Percentiles rank a stretch among this genome's conserved stretches.
Evolutionary conservation across 164 flowering plant genomes (phyloP).

Genomic region (Sedum album): DNA sequence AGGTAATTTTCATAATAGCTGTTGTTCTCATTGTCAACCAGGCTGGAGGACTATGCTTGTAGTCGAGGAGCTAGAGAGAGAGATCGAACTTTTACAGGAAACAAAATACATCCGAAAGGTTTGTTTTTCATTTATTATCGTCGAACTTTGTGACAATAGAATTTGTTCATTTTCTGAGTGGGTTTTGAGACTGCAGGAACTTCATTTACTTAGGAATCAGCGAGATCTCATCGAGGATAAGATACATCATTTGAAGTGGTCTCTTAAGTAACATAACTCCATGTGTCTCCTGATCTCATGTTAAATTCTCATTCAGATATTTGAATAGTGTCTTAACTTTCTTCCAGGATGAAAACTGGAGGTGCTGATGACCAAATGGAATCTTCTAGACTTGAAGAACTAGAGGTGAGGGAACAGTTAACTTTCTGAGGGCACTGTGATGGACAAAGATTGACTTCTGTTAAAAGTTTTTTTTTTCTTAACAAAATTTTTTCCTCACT

Average conservation of each 20-base stretch:
- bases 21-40: conserved; percentile 14
- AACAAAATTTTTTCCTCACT: background rate
- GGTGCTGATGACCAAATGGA: conserved; percentile 26
- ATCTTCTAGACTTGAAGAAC: conserved; percentile 28
- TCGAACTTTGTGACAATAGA: background rate
- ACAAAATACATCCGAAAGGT: conserved; percentile 74
- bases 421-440: no score
- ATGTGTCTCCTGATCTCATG: background rate
- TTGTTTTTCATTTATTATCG: background rate
- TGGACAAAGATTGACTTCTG: background rate
- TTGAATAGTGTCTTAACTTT: background rate
- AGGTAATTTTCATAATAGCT: background rate
- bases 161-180: background rate
- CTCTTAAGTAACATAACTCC: conserved; percentile 44
- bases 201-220: conserved; percentile 46
- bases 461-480: background rate
- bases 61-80: conserved; percentile 94
- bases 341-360: conserved; percentile 42
- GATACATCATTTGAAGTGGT: conserved; percentile 87
- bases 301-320: background rate
- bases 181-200: conserved; percentile 34
- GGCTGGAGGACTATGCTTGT: conserved; percentile 99
- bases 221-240: conserved; percentile 81
- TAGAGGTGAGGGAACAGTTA: conserved; percentile 45
- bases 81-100: conserved; percentile 73